Conservation (phyloP, 169 alveolate genomes). For the Plasmodium berghei region DNA sequence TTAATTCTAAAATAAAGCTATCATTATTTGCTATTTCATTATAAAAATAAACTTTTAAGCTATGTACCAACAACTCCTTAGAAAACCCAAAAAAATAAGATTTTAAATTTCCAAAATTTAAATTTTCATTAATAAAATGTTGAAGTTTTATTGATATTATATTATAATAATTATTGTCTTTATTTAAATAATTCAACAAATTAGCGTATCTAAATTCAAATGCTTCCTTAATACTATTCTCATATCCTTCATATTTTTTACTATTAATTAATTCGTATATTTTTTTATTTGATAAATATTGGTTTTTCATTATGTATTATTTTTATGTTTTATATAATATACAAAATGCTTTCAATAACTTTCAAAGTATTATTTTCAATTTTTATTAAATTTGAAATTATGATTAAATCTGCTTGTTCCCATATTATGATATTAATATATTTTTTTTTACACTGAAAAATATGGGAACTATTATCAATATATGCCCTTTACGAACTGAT, state of each 20-base stretch:
- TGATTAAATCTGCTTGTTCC: no score
- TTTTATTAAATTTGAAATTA: no score
- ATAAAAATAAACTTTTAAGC: slow-evolving; percentile 35
- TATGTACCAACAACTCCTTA: slow-evolving; percentile 49
- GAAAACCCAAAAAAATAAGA: slow-evolving; percentile 72
- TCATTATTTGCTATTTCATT: neutral
- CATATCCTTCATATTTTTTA: slow-evolving; percentile 21
- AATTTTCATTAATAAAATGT: slow-evolving; percentile 33
- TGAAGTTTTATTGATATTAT: slow-evolving; percentile 34
- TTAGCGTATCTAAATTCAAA: slow-evolving; percentile 33
- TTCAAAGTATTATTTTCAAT: no score
- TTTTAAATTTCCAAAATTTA: slow-evolving; percentile 30
- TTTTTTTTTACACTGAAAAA: no score
- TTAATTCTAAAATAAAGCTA: no score
- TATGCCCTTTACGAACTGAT: no score
- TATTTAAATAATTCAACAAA: slow-evolving; percentile 14
- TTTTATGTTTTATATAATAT: no score
- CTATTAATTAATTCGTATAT: slow-evolving; percentile 31
- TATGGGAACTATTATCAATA: no score
- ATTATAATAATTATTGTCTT: slow-evolving; percentile 9
- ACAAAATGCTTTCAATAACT: no score
- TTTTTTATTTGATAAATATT: slow-evolving; percentile 42
- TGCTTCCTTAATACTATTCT: slow-evolving; percentile 1
- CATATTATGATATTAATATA: no score
- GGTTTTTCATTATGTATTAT: neutral